Percentiles rank a stretch among this genome's conserved stretches.
These are phyloP conservation scores for Sugiyamaella qingdaonensis DNA, from an alignment of 805 yeast genomes.

Conservation along the genomic window DNA sequence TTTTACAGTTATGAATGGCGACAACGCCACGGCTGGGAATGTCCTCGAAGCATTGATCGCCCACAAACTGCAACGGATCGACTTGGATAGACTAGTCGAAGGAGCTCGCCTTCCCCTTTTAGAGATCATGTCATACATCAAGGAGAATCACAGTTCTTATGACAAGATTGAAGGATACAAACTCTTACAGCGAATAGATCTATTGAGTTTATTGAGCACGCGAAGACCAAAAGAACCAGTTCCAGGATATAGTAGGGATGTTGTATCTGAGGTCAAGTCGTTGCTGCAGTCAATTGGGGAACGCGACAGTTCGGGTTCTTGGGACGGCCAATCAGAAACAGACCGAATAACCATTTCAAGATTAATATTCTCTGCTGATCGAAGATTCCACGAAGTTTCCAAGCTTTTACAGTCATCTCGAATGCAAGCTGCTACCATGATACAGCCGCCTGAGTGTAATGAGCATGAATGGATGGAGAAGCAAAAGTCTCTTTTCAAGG, in stretches of 20 bases:
- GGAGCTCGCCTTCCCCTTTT: slow-evolving; percentile 67
- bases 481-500: slow-evolving; percentile 54
- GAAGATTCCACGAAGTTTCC: slow-evolving; percentile 74
- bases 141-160: not conserved
- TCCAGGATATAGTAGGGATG: slow-evolving; percentile 10
- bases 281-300: slow-evolving; percentile 39
- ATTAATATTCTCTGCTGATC: slow-evolving; percentile 69
- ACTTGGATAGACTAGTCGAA: slow-evolving; percentile 65
- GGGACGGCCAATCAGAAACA: slow-evolving; percentile 70
- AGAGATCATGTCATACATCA: slow-evolving; percentile 31
- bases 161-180: slow-evolving; percentile 41
- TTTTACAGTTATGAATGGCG: slow-evolving; percentile 34
- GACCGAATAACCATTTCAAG: slow-evolving; percentile 65
- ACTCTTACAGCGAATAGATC: slow-evolving; percentile 65
- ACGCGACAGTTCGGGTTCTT: slow-evolving; percentile 48
- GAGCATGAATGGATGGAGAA: slow-evolving; percentile 55
- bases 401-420: slow-evolving; percentile 66
- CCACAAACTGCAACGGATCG: slow-evolving; percentile 43
- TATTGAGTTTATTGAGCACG: slow-evolving; percentile 33
- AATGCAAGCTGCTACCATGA: slow-evolving; percentile 46
- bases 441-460: slow-evolving; percentile 37
- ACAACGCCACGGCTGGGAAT: slow-evolving; percentile 47
- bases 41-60: slow-evolving; percentile 61
- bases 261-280: slow-evolving; percentile 39
- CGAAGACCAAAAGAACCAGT: slow-evolving; percentile 11